Evolutionary conservation across 2,329 filamentous ascomycete genomes (phyloP), one percentile per base, ranked within the genome.

Genomic region (Lasiodiplodia sp.): DNA sequence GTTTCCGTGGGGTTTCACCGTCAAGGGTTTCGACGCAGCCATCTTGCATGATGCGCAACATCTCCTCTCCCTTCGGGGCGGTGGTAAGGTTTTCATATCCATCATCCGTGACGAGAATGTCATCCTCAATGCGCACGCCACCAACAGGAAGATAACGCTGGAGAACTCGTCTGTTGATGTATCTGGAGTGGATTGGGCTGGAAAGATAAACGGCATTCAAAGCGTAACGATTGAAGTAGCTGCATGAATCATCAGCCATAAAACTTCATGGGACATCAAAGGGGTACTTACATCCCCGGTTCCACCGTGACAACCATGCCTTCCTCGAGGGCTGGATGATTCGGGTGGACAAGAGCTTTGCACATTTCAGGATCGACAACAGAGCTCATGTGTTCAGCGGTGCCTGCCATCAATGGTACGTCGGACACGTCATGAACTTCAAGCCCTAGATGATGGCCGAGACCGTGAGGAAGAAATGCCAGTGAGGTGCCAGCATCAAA

Each of bases 221-320:
- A 71, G 96, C 96, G 77, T 94, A 97, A 23, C 88, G 87, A 80
- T 93, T 97, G 79, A 97, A 97, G 82, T 97, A 97, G 71, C 95
- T 89, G 88, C 89, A 70, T 31, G 5, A 25, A 34, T 73, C 4
- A 66, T 53, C 25, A 44, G 31, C 34, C 0, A 56, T 69, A 67
- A 37, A 28, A 11, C 11, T 37, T 4, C 2, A 34, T 25, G 2
- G 16, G 2, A 68, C 21, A 10, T 49, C 18, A 18, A 21, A 49
- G 10, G 18, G 11, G 12, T 4, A 72, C 75, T 73, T 56, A 78
- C 76, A 87, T 82, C 18, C 86, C 85, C 11, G 85, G 85, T 71
- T 87, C 85, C 18, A 87, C 82, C 1, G 85, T 87, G 23, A 87
- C 79, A n/a, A 87, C 80, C 85, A 87, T 87, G 3, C 84, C 84